Percentiles rank a stretch among this genome's conserved stretches.
These are phyloP conservation scores for Salvia miltiorrhiza DNA, from an alignment of 257 asterid genomes.

Conservation along the genomic window DNA sequence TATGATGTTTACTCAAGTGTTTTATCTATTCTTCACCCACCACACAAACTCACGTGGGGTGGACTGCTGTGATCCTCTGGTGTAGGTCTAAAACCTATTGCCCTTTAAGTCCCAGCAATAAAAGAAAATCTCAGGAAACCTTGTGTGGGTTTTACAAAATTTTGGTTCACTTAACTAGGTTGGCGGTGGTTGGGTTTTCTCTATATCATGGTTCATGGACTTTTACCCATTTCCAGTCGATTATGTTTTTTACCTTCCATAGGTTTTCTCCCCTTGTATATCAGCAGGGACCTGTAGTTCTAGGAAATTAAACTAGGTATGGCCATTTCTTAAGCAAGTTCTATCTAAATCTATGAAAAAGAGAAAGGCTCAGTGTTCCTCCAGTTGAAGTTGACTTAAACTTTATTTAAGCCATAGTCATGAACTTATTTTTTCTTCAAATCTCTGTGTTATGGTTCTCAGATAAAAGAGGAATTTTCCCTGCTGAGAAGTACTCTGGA, in stretches of 20 bases:
- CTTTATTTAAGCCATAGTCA: background rate
- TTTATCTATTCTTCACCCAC: background rate
- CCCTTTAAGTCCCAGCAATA: background rate
- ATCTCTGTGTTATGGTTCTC: constrained; percentile 16
- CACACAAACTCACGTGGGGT: background rate
- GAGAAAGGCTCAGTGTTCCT: background rate
- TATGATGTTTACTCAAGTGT: background rate
- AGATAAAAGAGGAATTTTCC: constrained; percentile 62
- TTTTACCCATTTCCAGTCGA: background rate
- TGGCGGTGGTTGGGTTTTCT: background rate
- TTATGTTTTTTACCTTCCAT: too few relatives aligned
- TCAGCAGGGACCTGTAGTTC: background rate
- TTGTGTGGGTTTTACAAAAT: background rate
- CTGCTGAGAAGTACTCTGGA: constrained; percentile 54
- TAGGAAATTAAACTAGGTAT: background rate
- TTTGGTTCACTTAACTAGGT: background rate
- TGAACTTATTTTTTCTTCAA: background rate
- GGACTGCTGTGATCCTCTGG: background rate
- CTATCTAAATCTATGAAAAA: background rate
- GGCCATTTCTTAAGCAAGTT: background rate
- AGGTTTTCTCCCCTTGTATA: background rate
- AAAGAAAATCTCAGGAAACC: background rate
- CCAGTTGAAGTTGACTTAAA: background rate
- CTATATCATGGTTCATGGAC: background rate
- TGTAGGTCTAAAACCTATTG: background rate